These are phyloP conservation scores for Suillus plorans DNA, from an alignment of 768 basidiomycete genomes.

Conservation along the genomic window DNA sequence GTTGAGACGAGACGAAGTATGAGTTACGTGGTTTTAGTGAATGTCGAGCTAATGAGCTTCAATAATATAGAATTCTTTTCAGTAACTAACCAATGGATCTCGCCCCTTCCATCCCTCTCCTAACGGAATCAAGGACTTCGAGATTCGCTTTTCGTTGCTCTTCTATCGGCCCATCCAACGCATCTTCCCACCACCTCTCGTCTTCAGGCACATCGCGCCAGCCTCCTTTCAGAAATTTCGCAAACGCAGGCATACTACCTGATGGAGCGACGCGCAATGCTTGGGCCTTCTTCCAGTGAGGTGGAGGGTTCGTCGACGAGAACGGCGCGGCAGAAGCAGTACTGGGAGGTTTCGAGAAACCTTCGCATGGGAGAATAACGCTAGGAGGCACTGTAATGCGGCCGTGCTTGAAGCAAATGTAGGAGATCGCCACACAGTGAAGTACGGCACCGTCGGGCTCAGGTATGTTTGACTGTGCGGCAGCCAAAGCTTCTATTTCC, in stretches of 20 bases:
- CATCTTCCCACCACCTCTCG: constrained; percentile 70
- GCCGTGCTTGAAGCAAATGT: constrained; percentile 66
- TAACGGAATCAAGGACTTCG: constrained; percentile 21
- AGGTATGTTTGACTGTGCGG: constrained; percentile 11
- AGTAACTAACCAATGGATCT: constrained; percentile 12
- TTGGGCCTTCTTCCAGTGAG: constrained; percentile 26
- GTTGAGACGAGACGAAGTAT: not conserved
- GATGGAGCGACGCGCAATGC: constrained; percentile 21
- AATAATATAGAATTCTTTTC: not conserved
- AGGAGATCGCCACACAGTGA: constrained; percentile 64
- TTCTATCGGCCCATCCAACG: constrained; percentile 51
- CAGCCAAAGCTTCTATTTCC: constrained; percentile 10
- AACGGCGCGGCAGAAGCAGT: constrained; percentile 24
- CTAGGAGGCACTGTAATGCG: constrained; percentile 74
- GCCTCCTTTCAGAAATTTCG: constrained; percentile 50
- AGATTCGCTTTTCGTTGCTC: constrained; percentile 29
- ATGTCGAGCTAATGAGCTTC: not conserved
- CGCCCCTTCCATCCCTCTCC: constrained; percentile 21
- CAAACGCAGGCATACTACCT: constrained; percentile 23
- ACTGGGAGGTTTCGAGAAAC: constrained; percentile 39
- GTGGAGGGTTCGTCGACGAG: constrained; percentile 26
- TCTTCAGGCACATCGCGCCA: constrained; percentile 61
- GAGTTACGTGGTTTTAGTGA: constrained; percentile 23
- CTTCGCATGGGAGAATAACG: constrained; percentile 58
- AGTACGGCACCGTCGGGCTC: constrained; percentile 52